Evolutionary conservation across 495 filamentous ascomycete genomes (phyloP).

Genomic region (Hyaloscypha bicolor): DNA sequence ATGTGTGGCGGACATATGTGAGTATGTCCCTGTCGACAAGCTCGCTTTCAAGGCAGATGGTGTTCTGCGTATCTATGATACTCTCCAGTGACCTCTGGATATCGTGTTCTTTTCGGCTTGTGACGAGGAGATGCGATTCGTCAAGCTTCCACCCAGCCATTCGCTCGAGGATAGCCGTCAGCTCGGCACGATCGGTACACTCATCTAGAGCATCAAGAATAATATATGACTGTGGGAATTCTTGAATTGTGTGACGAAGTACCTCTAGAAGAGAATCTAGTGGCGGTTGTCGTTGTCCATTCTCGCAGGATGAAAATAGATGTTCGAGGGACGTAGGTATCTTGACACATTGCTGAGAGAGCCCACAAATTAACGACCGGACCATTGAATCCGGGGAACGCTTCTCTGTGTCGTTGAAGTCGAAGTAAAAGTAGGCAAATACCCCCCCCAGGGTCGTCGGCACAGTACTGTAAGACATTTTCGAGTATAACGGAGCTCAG

Average conservation of each 20-base stretch:
- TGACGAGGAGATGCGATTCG: constrained; percentile 29
- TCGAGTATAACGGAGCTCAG: constrained; percentile 38
- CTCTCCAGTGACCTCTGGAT: constrained; percentile 19
- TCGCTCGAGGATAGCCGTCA: neutral
- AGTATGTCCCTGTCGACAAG: constrained; percentile 30
- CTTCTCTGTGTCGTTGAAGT: constrained; percentile 35
- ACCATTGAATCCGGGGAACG: constrained; percentile 21
- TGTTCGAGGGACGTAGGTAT: neutral
- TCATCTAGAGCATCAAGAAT: constrained; percentile 25
- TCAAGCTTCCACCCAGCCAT: constrained; percentile 15
- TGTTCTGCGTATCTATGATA: constrained; percentile 7
- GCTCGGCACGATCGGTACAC: constrained; percentile 10
- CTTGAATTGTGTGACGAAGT: constrained; percentile 19
- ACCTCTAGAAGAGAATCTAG: constrained; percentile 17
- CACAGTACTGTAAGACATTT: constrained; percentile 22
- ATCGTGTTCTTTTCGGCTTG: constrained; percentile 30
- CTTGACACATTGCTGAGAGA: neutral
- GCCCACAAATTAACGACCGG: constrained; percentile 11
- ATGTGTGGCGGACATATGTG: constrained; percentile 22
- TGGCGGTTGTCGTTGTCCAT: constrained; percentile 8
- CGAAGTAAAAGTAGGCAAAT: constrained; percentile 38
- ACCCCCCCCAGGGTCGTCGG: neutral
- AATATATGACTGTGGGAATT: constrained; percentile 14
- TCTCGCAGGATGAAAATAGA: constrained; percentile 11
- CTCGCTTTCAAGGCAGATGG: constrained; percentile 19